Percentiles rank a stretch among this genome's conserved stretches.
These are phyloP conservation scores for Penicillium flavigenum DNA, from an alignment of 495 filamentous ascomycete genomes.

Conservation along the genomic window DNA sequence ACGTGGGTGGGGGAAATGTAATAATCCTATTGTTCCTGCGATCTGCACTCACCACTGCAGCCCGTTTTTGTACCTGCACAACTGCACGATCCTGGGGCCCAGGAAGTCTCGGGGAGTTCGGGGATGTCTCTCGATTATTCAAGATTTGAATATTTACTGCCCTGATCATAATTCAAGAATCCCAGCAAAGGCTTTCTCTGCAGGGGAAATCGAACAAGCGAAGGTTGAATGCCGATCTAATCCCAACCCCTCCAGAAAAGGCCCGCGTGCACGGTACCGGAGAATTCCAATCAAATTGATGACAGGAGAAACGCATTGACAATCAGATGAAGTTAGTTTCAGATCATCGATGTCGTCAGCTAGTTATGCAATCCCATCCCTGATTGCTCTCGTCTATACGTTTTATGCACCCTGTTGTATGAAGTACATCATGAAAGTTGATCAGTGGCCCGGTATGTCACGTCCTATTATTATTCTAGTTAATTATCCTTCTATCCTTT, in stretches of 20 bases:
- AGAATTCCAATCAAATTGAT: not conserved
- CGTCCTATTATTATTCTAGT: no score
- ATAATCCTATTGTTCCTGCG: not conserved
- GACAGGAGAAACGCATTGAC: not conserved
- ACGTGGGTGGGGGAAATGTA: not conserved
- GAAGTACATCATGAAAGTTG: no score
- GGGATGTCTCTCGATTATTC: not conserved
- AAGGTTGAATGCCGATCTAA: slow-evolving; percentile 4
- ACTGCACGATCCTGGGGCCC: not conserved
- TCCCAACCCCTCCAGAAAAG: not conserved
- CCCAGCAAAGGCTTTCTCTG: not conserved
- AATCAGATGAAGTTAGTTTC: no score
- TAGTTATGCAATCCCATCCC: no score
- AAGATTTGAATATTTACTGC: not conserved
- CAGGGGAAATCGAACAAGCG: not conserved
- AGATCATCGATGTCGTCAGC: no score
- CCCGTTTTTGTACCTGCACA: not conserved
- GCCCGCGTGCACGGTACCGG: not conserved
- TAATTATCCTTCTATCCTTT: no score
- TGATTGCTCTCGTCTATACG: no score
- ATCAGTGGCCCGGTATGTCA: no score
- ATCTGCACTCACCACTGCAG: not conserved
- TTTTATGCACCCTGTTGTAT: no score
- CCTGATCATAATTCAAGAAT: not conserved
- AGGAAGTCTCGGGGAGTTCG: not conserved